Conservation (phyloP, 352 stramenopile species). For the Phytophthora palmivora region DNA sequence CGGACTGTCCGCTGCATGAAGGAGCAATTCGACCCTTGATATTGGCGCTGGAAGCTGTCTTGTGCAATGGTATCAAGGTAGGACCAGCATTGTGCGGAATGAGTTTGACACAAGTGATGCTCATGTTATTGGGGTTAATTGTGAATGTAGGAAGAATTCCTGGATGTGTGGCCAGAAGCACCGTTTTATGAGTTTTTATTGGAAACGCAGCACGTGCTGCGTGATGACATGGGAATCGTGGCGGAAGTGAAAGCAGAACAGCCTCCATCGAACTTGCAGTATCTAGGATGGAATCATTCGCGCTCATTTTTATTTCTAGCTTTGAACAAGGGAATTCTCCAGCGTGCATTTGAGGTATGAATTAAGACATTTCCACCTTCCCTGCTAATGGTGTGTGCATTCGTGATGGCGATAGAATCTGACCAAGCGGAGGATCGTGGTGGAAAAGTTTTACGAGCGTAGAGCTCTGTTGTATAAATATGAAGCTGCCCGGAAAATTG, state of each 20-base stretch:
- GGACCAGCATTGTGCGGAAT: neutral
- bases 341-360: conserved; percentile 72
- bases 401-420: conserved; percentile 53
- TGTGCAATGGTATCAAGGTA: conserved; percentile 77
- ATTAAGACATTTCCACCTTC: neutral
- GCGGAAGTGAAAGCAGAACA: conserved; percentile 49
- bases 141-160: conserved; percentile 43
- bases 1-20: conserved; percentile 78
- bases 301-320: conserved; percentile 69
- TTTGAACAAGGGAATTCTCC: conserved; percentile 81
- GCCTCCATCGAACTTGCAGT: conserved; percentile 44
- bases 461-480: conserved; percentile 77
- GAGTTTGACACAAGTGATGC: neutral
- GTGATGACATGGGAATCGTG: conserved; percentile 77
- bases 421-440: conserved; percentile 61
- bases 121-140: conserved; percentile 2
- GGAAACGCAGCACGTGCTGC: conserved; percentile 62
- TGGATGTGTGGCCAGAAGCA: conserved; percentile 68
- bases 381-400: neutral
- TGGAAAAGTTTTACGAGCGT: conserved; percentile 72
- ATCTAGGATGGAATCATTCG: conserved; percentile 72
- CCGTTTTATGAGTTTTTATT: conserved; percentile 78
- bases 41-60: conserved; percentile 65
- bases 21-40: conserved; percentile 67
- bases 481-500: conserved; percentile 53